Base-by-base conservation (phyloP, 768 basidiomycete species). In the Boletus rubropictus region DNA sequence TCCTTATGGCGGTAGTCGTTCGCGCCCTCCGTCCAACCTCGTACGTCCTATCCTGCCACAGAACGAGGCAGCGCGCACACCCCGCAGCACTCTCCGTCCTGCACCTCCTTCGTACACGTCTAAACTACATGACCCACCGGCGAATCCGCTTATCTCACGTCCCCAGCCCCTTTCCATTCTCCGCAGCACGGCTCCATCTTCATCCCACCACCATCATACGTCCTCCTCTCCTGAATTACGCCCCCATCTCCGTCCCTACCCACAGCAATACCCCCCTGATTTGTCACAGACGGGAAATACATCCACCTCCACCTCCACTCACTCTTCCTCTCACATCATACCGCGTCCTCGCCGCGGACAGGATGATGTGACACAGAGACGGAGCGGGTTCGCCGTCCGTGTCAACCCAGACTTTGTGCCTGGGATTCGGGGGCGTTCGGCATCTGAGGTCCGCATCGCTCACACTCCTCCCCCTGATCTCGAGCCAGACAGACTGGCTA, bases 401-500 rank as follows among this genome's bases (percentile, higher is more conserved):
- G 34, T 52, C 28, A 40, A 25, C 27, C 34, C 42, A 4, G 47
- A 59, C 17, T 20, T 49, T 1, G 50, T 49, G 24, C 53, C 49
- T 44, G 42, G 52, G 14, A 28, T 37, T 48, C 49, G 55, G 12
- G 62, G 55, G 10, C 53, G 55, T 17, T 57, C 64, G 15, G 41
- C 63, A 17, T 55, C 60, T 9, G 57, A 60, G 27, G 44, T 53
- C 37, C 60, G 59, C 41, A 29, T 57, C 38, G 34, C 37, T 9
- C 47, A 52, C 17, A 54, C 59, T 20, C 54, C 62, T 8, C 55
- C 57, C 22, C 55, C 55, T 44, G 63, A 67, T 41, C 53, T 65
- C 43, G 63, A 64, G 32, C 49, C 51, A 4, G 63, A 65, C 31
- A 54, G 62, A 46, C 38, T 65, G 12, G 65, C 58, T 7, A 53